Base-by-base conservation (phyloP, 805 yeast species). In the Starmera dryadoides region DNA sequence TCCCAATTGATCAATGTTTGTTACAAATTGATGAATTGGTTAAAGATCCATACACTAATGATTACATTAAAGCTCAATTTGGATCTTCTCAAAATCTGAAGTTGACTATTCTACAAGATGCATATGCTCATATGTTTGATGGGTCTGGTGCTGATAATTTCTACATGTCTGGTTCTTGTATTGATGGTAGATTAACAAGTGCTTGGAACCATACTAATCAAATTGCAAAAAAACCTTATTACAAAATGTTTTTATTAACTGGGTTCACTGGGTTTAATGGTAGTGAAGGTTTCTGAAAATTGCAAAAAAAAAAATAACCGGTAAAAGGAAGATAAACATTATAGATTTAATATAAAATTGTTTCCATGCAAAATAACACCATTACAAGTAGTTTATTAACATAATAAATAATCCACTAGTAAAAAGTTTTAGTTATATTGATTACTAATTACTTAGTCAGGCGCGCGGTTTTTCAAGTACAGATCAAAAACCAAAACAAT, bases 121-220 rank as follows among this genome's bases (percentile, higher is more conserved):
- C 67, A 1, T 66, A 59, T 43, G 65, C 69, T 4, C 70, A 66
- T 43, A 65, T 65, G 69, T 64, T 81, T 57, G 87, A 82, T 56
- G 89, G 93, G 2, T 79, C 86, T 9, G 94, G 94, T 35, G 88
- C 89, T 9, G 87, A 83, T 53, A 84, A 84, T 57, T 84, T 81
- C 57, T 83, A 79, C 55, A 83, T 82, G 69, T 86, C 88, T 23
- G 94, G 94, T 2, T 77, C 86, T 2, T 84, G 94, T 60, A 84
- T 84, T 36, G 94, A 84, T 56, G 94, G 93, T 17, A 73, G 89
- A 38, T 63, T 84, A 35, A 84, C 93, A 0, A 75, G 84, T 39
- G 86, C 88, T 2, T 85, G 91, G 86, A 85, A 83, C 51, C 85
- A 86, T 71, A 83, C 88, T 40, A 84, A 83, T 53, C 71, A 72